Base-by-base conservation (phyloP, 305 asterid species). In the Fraxinus xanthoxyloides region DNA sequence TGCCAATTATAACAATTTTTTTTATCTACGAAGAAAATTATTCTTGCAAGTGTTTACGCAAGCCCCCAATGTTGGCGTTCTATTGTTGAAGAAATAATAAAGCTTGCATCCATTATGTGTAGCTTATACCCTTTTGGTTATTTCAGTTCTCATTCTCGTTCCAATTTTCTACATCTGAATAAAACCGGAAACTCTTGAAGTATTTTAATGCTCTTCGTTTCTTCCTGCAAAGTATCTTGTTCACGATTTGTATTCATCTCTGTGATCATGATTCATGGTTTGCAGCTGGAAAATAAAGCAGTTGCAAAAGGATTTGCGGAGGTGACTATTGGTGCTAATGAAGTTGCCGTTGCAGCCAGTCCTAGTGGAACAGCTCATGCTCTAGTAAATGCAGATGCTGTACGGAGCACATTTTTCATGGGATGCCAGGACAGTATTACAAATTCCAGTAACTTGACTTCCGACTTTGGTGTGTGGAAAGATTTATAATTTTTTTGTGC, bases 281-380 rank as follows among this genome's bases (percentile, higher is more conserved):
- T 84, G 85, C 95, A 95, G 98, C 86, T 93, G 85, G 98, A 95
- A 86, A 89, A 93, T 78, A 84, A 73, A 36, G 89, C 82, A 8
- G 79, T 83, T 78, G 67, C 84, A 0, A 89, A 75, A 77, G 97
- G 97, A 72, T 95, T 90, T 80, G 91, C 90, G 2, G 95, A 93
- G 89, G 91, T 89, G 56, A 87, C 83, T 3, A 82, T 95, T 76
- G 91, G 91, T 34, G 89, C 90, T 15, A 93, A 95, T 82, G 98
- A 95, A 88, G 93, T 95, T 80, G 94, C 90, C n/a, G 91, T 95
- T 35, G 94, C 91, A 23, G 90, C 90, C 84, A 90, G 97, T 80
- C 90, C 92, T 4, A 82, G 86, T 51, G 98, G 98, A 82, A 86
- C 87, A 13, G 98, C 98, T 12, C 98, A 93, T 83, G 98, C 98